Evolutionary conservation across 2,329 filamentous ascomycete species (phyloP).

Genomic region (Colletotrichum karsti): DNA sequence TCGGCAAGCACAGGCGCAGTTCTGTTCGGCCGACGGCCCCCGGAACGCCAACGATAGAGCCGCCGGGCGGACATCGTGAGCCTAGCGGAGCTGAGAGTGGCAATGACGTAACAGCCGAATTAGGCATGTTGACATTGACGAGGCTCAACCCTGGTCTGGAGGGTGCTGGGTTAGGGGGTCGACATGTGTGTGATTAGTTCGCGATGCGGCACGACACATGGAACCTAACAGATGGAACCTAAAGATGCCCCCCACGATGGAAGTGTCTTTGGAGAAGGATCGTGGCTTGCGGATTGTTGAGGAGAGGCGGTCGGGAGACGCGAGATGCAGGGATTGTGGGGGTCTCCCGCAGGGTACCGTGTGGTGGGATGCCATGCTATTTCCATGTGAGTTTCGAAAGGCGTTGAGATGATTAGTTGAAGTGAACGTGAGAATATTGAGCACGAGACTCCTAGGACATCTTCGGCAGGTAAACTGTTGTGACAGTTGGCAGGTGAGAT

Average conservation of each 20-base stretch:
- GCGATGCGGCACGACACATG: conserved; percentile 1
- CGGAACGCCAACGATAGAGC: conserved; percentile 20
- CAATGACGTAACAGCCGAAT: conserved; percentile 22
- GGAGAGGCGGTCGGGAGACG: conserved; percentile 14
- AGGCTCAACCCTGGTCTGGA: background rate
- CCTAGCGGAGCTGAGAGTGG: conserved; percentile 1
- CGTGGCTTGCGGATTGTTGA: conserved; percentile 20
- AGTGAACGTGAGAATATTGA: background rate
- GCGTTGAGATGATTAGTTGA: background rate
- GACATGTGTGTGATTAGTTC: background rate
- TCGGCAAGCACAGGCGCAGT: background rate
- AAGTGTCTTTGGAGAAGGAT: background rate
- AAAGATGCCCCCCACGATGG: conserved; percentile 8
- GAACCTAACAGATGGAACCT: too few species aligned
- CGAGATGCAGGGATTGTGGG: conserved; percentile 21
- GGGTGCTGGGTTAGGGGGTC: background rate
- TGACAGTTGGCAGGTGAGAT: background rate
- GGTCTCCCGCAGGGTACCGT: conserved; percentile 5
- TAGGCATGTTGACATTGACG: background rate
- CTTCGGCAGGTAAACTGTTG: conserved; percentile 8
- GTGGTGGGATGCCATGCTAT: background rate
- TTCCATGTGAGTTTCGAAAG: background rate
- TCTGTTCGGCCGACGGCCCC: conserved; percentile 16
- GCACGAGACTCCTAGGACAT: background rate
- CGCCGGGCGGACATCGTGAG: conserved; percentile 26